A percentile compares a stretch with the other conserved stretches of the same genome.
These are phyloP conservation scores for Rhododendron henanense DNA, from an alignment of 148 eudicot genomes.

Conservation along the genomic window DNA sequence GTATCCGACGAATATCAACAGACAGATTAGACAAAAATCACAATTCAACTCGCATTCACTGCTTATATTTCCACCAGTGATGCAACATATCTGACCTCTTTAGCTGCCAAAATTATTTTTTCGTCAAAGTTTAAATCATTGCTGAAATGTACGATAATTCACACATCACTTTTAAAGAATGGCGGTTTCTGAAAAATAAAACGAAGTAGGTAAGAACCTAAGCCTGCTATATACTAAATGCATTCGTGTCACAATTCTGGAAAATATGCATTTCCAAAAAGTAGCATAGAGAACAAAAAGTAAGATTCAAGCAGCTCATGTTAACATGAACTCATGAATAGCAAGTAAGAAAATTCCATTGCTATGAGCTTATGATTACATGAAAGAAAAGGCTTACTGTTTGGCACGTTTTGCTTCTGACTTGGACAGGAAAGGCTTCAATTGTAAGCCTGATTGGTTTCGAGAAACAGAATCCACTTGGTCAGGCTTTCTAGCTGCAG, in stretches of 20 bases:
- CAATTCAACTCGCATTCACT: not conserved
- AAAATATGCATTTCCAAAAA: not conserved
- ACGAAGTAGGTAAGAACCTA: not conserved
- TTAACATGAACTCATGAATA: not conserved
- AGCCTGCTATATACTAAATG: not conserved
- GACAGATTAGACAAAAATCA: not conserved
- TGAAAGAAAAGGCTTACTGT: conserved; percentile 44
- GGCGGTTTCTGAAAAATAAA: not conserved
- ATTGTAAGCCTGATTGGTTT: conserved; percentile 27
- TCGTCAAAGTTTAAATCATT: not conserved
- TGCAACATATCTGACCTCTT: not conserved
- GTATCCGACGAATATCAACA: not conserved
- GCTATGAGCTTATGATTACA: not conserved
- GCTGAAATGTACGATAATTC: not conserved
- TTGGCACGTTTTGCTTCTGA: conserved; percentile 60
- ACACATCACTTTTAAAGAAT: not conserved
- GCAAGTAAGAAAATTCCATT: not conserved
- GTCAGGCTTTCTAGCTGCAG: conserved; percentile 24
- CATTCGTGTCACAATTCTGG: not conserved
- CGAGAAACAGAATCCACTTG: conserved; percentile 27
- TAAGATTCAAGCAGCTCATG: not conserved
- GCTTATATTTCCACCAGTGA: not conserved
- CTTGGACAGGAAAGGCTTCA: conserved; percentile 42
- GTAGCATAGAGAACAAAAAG: not conserved
- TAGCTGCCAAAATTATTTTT: not conserved